A percentile compares a stretch with the other conserved stretches of the same genome.
Conservation (phyloP, 441 rosid species). For the Gossypium gossypioides region DNA sequence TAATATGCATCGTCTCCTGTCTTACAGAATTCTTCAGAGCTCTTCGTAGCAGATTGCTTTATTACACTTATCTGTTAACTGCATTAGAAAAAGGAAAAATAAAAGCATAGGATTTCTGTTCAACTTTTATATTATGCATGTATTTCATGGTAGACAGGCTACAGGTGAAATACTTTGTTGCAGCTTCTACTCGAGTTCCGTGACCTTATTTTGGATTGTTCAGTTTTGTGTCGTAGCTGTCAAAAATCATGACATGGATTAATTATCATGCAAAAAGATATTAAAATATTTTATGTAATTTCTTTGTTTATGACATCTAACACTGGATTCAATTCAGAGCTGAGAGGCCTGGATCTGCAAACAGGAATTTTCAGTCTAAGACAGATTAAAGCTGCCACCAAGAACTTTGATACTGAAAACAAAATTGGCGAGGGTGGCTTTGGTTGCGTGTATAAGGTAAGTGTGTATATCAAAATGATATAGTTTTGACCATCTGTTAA, state of each 20-base stretch:
- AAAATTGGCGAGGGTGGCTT: slow-evolving; percentile 96
- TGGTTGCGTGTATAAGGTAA: slow-evolving; percentile 65
- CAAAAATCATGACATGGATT: neutral
- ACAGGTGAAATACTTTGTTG: neutral
- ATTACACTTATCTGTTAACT: neutral
- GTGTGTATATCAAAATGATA: slow-evolving; percentile 12
- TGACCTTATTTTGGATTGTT: neutral
- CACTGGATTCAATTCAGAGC: slow-evolving; percentile 17
- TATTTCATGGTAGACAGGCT: neutral
- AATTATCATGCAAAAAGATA: neutral
- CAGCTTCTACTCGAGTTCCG: neutral
- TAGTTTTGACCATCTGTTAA: neutral
- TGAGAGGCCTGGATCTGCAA: slow-evolving; percentile 57
- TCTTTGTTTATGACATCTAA: slow-evolving; percentile 4
- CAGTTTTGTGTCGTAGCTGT: neutral
- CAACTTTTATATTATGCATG: neutral
- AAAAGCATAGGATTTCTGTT: neutral
- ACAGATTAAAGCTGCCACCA: slow-evolving; percentile 82
- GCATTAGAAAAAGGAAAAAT: neutral
- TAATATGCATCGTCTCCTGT: neutral
- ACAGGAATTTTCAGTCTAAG: slow-evolving; percentile 60
- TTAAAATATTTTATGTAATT: neutral
- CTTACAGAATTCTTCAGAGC: neutral
- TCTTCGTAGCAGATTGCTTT: neutral
- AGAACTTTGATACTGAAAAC: slow-evolving; percentile 49